Conservation (phyloP, 2,329 filamentous ascomycete genomes). For the Tolypocladium tropicale region DNA sequence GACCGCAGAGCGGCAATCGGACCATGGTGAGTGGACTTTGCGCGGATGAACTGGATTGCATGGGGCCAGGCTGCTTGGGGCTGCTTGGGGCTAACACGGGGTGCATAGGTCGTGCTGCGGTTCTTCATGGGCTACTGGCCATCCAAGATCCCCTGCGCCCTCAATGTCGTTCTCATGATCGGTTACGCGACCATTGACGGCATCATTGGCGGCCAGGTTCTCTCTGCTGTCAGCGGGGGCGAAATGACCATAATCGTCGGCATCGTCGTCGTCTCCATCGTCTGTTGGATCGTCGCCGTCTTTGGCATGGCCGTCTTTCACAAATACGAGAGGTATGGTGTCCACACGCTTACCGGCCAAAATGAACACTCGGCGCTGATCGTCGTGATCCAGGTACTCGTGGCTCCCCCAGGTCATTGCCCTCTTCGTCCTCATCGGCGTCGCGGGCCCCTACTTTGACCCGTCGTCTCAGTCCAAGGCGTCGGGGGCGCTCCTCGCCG, state of each 20-base stretch:
- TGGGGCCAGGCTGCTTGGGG: neutral
- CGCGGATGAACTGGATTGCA: too few relatives aligned
- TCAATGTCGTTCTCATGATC: conserved; percentile 50
- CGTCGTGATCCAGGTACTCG: conserved; percentile 13
- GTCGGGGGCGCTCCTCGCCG: conserved; percentile 56
- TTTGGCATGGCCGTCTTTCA: conserved; percentile 49
- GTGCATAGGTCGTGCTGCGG: conserved; percentile 48
- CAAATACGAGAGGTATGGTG: conserved; percentile 48
- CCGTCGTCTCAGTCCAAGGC: conserved; percentile 51
- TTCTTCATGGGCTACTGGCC: conserved; percentile 64
- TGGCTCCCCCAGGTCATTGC: conserved; percentile 60
- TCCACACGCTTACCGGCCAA: neutral
- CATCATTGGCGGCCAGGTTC: conserved; percentile 69
- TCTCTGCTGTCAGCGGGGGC: conserved; percentile 58
- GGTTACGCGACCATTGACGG: conserved; percentile 71
- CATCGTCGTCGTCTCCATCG: conserved; percentile 65
- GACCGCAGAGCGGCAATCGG: conserved; percentile 61
- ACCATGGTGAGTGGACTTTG: conserved; percentile 47
- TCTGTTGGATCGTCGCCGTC: conserved; percentile 61
- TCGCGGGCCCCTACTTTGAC: conserved; percentile 50
- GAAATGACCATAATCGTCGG: conserved; percentile 63
- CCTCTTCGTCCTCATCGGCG: conserved; percentile 62
- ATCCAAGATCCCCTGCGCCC: conserved; percentile 18
- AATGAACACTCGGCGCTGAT: neutral
- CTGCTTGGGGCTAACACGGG: too few relatives aligned